Evolutionary conservation across 2,329 filamentous ascomycete genomes (phyloP).

Genomic region (Ascochyta koolunga): DNA sequence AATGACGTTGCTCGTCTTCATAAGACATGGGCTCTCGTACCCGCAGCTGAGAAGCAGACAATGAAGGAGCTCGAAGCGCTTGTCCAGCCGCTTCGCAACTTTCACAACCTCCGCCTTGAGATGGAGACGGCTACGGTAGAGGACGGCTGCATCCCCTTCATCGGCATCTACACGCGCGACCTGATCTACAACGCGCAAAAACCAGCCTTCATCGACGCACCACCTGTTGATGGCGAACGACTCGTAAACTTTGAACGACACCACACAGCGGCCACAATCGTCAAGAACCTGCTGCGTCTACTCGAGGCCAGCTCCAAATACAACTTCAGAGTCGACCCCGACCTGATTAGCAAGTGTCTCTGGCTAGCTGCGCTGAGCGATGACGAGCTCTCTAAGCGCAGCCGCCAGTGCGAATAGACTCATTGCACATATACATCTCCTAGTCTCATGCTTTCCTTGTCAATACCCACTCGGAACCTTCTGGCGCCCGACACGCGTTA

Average conservation of each 20-base stretch:
- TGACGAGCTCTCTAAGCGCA: constrained; percentile 66
- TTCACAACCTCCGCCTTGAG: constrained; percentile 75
- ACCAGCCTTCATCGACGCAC: constrained; percentile 74
- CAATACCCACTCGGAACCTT: constrained; percentile 26
- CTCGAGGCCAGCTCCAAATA: constrained; percentile 80
- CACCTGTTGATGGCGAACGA: constrained; percentile 62
- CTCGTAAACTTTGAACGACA: constrained; percentile 85
- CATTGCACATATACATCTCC: constrained; percentile 10
- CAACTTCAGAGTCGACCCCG: constrained; percentile 74
- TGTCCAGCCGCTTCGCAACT: constrained; percentile 79
- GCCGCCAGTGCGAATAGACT: constrained; percentile 38
- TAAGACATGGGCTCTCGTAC: constrained; percentile 74
- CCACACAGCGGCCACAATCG: constrained; percentile 74
- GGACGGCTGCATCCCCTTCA: constrained; percentile 80
- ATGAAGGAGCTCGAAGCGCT: constrained; percentile 73
- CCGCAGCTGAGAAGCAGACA: constrained; percentile 67
- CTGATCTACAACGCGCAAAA: constrained; percentile 81
- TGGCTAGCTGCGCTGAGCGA: constrained; percentile 81
- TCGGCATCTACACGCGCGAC: constrained; percentile 81
- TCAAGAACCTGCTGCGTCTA: constrained; percentile 80
- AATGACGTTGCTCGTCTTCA: constrained; percentile 72
- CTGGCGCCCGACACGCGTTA: constrained; percentile 33
- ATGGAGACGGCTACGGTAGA: constrained; percentile 75
- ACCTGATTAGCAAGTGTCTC: constrained; percentile 79
- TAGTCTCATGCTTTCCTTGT: constrained; percentile 22